Percentiles rank a stretch among this genome's conserved stretches.
These are phyloP conservation scores for Colletotrichum eleusines DNA, from an alignment of 2,329 filamentous ascomycete species.

Conservation along the genomic window DNA sequence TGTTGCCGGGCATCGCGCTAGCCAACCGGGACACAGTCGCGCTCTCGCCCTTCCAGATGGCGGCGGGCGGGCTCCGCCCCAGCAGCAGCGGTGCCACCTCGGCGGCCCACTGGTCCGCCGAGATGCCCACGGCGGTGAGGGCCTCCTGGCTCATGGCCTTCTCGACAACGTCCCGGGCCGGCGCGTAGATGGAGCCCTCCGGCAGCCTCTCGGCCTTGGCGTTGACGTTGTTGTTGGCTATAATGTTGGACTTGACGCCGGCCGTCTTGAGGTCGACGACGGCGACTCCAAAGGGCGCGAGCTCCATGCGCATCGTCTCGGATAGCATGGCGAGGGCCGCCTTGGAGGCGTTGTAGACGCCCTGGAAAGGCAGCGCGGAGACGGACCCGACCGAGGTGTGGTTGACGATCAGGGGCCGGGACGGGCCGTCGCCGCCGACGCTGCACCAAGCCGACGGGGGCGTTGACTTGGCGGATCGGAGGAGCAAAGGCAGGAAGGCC, in stretches of 20 bases:
- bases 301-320: slow-evolving; percentile 47
- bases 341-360: slow-evolving; percentile 46
- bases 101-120: slow-evolving; percentile 44
- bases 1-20: slow-evolving; percentile 40
- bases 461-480: not conserved
- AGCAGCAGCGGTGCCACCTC: slow-evolving; percentile 43
- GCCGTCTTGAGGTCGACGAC: slow-evolving; percentile 45
- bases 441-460: not conserved
- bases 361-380: slow-evolving; percentile 22
- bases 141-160: slow-evolving; percentile 44
- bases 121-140: slow-evolving; percentile 30
- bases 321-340: slow-evolving; percentile 44
- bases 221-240: slow-evolving; percentile 37
- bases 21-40: slow-evolving; percentile 41
- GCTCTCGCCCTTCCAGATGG: slow-evolving; percentile 45
- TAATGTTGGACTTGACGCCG: slow-evolving; percentile 36
- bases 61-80: slow-evolving; percentile 40
- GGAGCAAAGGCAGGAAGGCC: slow-evolving; percentile 44
- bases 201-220: slow-evolving; percentile 42
- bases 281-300: slow-evolving; percentile 46
- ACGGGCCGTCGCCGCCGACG: not conserved
- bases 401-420: slow-evolving; percentile 16
- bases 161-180: slow-evolving; percentile 44
- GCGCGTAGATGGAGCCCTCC: slow-evolving; percentile 44
- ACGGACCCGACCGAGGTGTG: slow-evolving; percentile 43